phyloP scores from a whole-genome alignment of 768 basidiomycete species.

The Russula vinacea region DNA sequence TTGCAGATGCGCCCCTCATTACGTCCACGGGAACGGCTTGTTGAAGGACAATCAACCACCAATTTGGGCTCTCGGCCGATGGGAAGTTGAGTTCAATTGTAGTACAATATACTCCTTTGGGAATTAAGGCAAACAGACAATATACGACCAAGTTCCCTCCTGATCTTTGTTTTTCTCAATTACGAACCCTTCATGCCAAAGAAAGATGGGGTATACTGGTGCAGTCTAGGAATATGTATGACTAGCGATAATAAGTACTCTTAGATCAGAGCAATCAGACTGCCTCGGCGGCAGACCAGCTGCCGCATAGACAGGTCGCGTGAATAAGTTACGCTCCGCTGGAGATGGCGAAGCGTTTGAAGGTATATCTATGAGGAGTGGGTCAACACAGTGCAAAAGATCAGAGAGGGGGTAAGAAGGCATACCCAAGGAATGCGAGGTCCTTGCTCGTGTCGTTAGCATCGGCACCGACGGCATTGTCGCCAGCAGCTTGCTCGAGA shows the following conservation, averaged over 20 bases:
- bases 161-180: slow-evolving; percentile 13
- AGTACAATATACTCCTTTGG: slow-evolving; percentile 2
- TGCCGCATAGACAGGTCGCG: slow-evolving; percentile 7
- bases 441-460: slow-evolving; percentile 49
- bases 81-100: background rate
- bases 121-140: background rate
- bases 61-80: background rate
- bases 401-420: slow-evolving; percentile 5
- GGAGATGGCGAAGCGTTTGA: slow-evolving; percentile 70
- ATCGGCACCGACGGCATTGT: slow-evolving; percentile 44
- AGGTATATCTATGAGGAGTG: slow-evolving; percentile 59
- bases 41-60: background rate
- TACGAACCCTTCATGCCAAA: slow-evolving; percentile 19
- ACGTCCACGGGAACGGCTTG: slow-evolving; percentile 7
- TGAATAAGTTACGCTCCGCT: slow-evolving; percentile 47
- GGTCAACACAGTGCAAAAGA: background rate
- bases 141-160: slow-evolving; percentile 4
- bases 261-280: slow-evolving; percentile 20
- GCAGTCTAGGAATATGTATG: slow-evolving; percentile 25
- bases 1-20: slow-evolving; percentile 26
- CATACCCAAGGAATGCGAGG: slow-evolving; percentile 56
- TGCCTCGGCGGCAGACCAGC: slow-evolving; percentile 26
- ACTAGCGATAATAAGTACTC: slow-evolving; percentile 20
- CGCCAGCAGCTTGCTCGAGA: slow-evolving; percentile 64
- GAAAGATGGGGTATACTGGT: slow-evolving; percentile 23